Conservation (phyloP, 805 yeast genomes). For the Candida xyloterini region DNA sequence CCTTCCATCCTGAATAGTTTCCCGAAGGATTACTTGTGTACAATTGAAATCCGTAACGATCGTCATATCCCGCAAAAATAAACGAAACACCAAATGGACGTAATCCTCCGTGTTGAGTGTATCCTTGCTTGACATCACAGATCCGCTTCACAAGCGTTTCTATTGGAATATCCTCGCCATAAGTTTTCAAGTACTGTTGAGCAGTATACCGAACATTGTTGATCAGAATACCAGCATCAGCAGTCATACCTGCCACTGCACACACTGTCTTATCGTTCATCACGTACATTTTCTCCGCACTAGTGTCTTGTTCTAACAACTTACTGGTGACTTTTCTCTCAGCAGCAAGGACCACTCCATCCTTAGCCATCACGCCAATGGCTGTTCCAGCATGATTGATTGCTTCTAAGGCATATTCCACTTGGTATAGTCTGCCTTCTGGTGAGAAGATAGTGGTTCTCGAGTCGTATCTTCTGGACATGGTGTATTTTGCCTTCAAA, state of each 20-base stretch:
- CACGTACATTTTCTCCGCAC: conserved; percentile 88
- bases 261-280: conserved; percentile 69
- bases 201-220: conserved; percentile 83
- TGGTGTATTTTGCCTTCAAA: conserved; percentile 23
- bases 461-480: conserved; percentile 98
- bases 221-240: conserved; percentile 91
- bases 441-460: conserved; percentile 99
- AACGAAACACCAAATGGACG: conserved; percentile 98
- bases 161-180: conserved; percentile 92
- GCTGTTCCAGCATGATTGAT: conserved; percentile 82
- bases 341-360: conserved; percentile 94
- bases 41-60: conserved; percentile 82
- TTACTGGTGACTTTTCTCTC: conserved; percentile 94
- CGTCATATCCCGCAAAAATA: conserved; percentile 94
- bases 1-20: conserved; percentile 97
- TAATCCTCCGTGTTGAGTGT: conserved; percentile 97
- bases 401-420: conserved; percentile 85
- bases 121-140: conserved; percentile 95
- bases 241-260: conserved; percentile 97
- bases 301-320: conserved; percentile 87
- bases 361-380: conserved; percentile 69
- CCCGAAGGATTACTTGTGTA: conserved; percentile 97
- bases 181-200: conserved; percentile 79
- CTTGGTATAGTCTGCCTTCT: conserved; percentile 96
- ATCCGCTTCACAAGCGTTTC: conserved; percentile 83